Evolutionary conservation across 2,329 filamentous ascomycete species (phyloP), one percentile per base, ranked within the genome.

Genomic region (Cadophora luteo-olivacea): DNA sequence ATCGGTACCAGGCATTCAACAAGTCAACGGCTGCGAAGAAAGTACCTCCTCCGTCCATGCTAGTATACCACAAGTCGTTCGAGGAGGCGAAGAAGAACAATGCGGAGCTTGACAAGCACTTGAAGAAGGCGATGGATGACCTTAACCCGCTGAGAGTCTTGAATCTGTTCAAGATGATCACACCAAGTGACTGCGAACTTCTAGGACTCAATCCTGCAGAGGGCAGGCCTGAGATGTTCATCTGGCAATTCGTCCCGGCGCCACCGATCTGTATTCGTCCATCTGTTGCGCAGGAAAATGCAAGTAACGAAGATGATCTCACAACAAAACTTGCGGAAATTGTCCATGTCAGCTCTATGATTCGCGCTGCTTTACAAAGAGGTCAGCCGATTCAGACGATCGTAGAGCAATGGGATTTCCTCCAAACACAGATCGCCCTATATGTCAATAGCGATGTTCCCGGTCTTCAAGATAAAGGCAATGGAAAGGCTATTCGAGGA

Each of bases 391-490:
- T 99, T 1, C 88, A 92, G 72, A 97, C 93, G 0, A 92, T 98
- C 67, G 97, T 98, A 90, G 96, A 99, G 78, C 94, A 97, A 75
- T 99, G 96, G 96, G 96, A 99, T 77, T 98, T 95, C 76, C 83
- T 99, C 69, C 95, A 98, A 77, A 86, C 97, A 9, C 94, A 98
- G 77, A 92, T 98, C 69, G 96, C 95, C 69, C 94, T 98, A 86
- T 98, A 99, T 79, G 95, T 99, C 79, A 98, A 99, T 82, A 97
- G 94, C 72, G 94, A 97, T 75, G 90, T 97, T 2, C 96, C 96
- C 0, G 95, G 95, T 33, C 86, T 99, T n/a, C 91, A 94, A 74
- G 93, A 97, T 75, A 91, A 91, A 14, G 92, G 93, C 9, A 91
- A 94, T 69, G 92, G 93, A 68, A 97, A 97, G 79, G 88, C 92